A percentile compares a stretch with the other conserved stretches of the same genome.
Evolutionary conservation across 257 asterid species (phyloP).

Genomic region (Handroanthus guayacan): DNA sequence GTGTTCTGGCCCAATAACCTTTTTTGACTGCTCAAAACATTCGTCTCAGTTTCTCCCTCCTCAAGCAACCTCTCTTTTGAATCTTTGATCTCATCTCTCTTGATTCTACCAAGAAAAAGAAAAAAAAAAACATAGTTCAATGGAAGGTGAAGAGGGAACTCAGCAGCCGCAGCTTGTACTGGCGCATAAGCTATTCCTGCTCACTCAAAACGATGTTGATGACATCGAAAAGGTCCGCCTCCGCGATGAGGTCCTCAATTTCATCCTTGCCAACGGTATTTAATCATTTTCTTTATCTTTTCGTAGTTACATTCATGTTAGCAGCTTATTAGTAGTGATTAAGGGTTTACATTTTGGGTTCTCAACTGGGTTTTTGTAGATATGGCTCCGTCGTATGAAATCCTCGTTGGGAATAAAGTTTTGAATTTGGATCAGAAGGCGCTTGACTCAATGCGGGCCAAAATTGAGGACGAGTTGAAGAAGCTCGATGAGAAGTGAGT

Average conservation of each 20-base stretch:
- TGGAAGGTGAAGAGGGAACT: conserved; percentile 83
- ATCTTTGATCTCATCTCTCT: neutral
- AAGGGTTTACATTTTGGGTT: neutral
- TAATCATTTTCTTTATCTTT: neutral
- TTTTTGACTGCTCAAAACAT: neutral
- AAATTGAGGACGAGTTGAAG: conserved; percentile 70
- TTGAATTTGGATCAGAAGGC: conserved; percentile 72
- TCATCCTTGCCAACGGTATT: conserved; percentile 79
- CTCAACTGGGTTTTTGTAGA: conserved; percentile 44
- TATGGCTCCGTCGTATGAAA: conserved; percentile 85
- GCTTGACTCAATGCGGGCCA: conserved; percentile 73
- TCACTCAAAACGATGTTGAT: conserved; percentile 79
- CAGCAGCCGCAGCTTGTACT: conserved; percentile 88
- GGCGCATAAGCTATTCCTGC: conserved; percentile 76
- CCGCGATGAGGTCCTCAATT: conserved; percentile 79
- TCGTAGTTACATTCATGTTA: neutral
- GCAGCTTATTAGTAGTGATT: neutral
- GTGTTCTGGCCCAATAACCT: conserved; percentile 17
- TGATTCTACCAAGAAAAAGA: neutral
- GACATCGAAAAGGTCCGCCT: conserved; percentile 92
- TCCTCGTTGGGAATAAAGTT: conserved; percentile 66
- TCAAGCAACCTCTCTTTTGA: conserved; percentile 41
- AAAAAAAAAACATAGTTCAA: conserved; percentile 25
- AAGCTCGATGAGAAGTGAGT: conserved; percentile 82
- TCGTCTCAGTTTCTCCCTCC: conserved; percentile 34